Evolutionary conservation across 75 land plant genomes (phyloP), one percentile per base, ranked within the genome.

Genomic region (Gnetum montanum): DNA sequence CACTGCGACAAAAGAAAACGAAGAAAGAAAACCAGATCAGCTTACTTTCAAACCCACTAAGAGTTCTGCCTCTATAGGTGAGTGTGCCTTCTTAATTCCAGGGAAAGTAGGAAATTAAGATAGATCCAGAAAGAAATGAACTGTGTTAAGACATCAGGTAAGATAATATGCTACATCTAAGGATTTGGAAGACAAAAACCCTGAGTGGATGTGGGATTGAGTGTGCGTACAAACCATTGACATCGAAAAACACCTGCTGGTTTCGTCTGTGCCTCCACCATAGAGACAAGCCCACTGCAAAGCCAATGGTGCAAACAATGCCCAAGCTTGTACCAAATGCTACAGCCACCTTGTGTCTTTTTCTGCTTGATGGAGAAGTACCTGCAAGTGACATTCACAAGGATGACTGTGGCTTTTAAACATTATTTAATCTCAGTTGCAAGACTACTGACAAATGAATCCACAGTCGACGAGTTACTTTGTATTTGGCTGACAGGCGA

Each of bases 211-310:
- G n/a, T n/a, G n/a, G n/a, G n/a, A n/a, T n/a, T 19, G 46, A 35
- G 49, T 23, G 35, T 56, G 15, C 4, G 27, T 8, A 31, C 34
- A 27, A 6, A 60, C 62, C 62, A 45, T 60, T 60, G 31, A 60
- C 62, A 62, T 77, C 80, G 33, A 77, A 77, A 53, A 67, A 77
- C 29, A 69, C 73, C 49, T 84, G 91, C 33, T 81, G 68, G 41
- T 73, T 81, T 46, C 47, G 65, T 31, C 70, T 69, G 25, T 71
- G 75, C 45, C 85, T 63, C 85, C 83, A 78, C 93, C 85, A 85
- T 11, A 81, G 22, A 38, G 84, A 46, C 20, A 80, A 64, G 28
- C 82, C 74, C 33, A 77, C 55, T 46, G 48, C 70, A 20, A 82
- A 41, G 8, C 61, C 41, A 22, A 81, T 62, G 4, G 80, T 24